These are phyloP conservation scores for Elsinoe batatas DNA, from an alignment of 2,329 filamentous ascomycete genomes.

Conservation along the genomic window DNA sequence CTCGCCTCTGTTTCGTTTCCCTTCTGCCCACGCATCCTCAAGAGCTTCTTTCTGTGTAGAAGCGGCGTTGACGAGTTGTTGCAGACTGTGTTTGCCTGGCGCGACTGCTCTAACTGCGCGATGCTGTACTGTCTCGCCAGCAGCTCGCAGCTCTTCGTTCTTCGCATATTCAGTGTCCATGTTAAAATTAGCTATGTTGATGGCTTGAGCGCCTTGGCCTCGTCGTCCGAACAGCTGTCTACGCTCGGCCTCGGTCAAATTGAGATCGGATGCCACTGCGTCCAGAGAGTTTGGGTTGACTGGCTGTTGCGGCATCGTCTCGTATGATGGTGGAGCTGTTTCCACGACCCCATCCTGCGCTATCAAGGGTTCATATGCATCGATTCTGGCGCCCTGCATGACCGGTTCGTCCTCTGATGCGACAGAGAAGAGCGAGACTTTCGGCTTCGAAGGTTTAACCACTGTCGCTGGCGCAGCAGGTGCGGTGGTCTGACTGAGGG, in stretches of 20 bases:
- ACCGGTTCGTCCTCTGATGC: constrained; percentile 29
- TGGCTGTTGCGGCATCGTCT: constrained; percentile 8
- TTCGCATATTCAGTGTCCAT: constrained; percentile 77
- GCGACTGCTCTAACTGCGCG: constrained; percentile 75
- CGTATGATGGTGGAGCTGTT: constrained; percentile 9
- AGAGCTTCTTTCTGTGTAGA: constrained; percentile 74
- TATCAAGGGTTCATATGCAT: constrained; percentile 31
- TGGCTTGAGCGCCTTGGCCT: constrained; percentile 37
- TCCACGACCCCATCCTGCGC: constrained; percentile 7
- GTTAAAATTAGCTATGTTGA: constrained; percentile 76
- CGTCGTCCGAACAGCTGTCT: constrained; percentile 76
- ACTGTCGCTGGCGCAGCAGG: constrained; percentile 19
- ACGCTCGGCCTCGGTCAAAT: constrained; percentile 64
- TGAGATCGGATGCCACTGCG: constrained; percentile 64
- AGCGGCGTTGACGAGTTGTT: constrained; percentile 76
- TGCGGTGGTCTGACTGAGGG: constrained; percentile 13
- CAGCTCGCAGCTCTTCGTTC: constrained; percentile 66
- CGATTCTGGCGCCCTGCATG: constrained; percentile 16
- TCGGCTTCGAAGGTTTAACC: constrained; percentile 39
- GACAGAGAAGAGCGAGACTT: constrained; percentile 62
- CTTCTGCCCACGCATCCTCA: constrained; percentile 82
- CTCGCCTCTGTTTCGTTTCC: constrained; percentile 69
- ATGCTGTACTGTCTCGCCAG: constrained; percentile 59
- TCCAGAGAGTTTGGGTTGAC: constrained; percentile 49
- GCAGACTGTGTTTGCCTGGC: constrained; percentile 80